Evolutionary conservation across 176 grass and related monocot genomes (phyloP).

Genomic region (Triticum turgidum): DNA sequence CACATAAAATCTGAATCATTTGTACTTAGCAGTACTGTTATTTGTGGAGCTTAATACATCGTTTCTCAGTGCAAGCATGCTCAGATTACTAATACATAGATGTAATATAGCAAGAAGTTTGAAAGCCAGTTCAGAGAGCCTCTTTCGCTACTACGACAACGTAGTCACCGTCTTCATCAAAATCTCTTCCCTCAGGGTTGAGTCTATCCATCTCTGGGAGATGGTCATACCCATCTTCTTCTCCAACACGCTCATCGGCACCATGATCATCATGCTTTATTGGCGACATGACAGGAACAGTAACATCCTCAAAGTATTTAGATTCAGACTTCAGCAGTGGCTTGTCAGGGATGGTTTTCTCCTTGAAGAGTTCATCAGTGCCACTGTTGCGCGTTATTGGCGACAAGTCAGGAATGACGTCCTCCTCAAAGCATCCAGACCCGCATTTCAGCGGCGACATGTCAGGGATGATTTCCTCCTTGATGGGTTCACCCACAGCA

Average conservation of each 20-base stretch:
- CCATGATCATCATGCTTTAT: neutral
- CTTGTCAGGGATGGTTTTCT: neutral
- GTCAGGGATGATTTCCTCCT: neutral
- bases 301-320: neutral
- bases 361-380: neutral
- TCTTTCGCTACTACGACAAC: slow-evolving; percentile 17
- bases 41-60: neutral
- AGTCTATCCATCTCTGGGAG: neutral
- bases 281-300: neutral
- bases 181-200: neutral
- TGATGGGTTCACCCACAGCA: neutral
- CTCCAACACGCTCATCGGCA: neutral
- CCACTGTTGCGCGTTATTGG: neutral
- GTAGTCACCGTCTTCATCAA: slow-evolving; percentile 17
- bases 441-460: neutral
- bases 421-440: neutral
- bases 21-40: neutral
- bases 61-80: neutral
- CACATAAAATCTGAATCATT: neutral
- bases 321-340: neutral
- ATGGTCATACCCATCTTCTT: slow-evolving; percentile 12
- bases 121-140: neutral
- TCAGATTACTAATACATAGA: neutral
- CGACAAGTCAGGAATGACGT: neutral
- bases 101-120: neutral